A percentile compares a stretch with the other conserved stretches of the same genome.
phyloP scores from a whole-genome alignment of 2,329 filamentous ascomycete species.

The Aspergillus tanneri region DNA sequence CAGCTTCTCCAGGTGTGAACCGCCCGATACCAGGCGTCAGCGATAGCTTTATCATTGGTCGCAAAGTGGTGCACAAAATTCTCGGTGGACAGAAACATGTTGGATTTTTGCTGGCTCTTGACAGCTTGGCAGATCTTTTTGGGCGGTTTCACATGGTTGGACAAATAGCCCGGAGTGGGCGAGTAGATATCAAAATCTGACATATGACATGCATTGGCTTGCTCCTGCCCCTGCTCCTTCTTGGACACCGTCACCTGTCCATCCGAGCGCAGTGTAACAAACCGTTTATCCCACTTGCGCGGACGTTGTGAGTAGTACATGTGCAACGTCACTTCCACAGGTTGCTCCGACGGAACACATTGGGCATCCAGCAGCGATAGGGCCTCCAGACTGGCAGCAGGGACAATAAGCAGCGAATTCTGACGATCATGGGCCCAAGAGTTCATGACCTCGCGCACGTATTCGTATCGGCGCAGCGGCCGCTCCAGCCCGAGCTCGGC shows the following conservation, averaged over 20 bases:
- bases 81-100: conserved; percentile 75
- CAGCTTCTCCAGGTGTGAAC: conserved; percentile 86
- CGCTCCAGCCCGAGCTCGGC: conserved; percentile 74
- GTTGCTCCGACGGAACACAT: conserved; percentile 63
- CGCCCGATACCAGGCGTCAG: conserved; percentile 66
- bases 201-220: conserved; percentile 72
- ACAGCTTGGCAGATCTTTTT: conserved; percentile 84
- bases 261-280: conserved; percentile 68
- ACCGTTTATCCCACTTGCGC: conserved; percentile 86
- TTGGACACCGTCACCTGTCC: conserved; percentile 74
- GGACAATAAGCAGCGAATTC: conserved; percentile 69
- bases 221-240: conserved; percentile 68
- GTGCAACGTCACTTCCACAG: conserved; percentile 65
- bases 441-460: conserved; percentile 82
- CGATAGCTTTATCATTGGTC: conserved; percentile 67
- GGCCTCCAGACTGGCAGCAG: conserved; percentile 54
- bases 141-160: conserved; percentile 74
- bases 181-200: conserved; percentile 91
- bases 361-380: conserved; percentile 57
- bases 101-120: conserved; percentile 87
- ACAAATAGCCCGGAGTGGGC: conserved; percentile 65
- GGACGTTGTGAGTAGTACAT: conserved; percentile 78
- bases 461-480: conserved; percentile 80
- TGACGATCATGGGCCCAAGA: conserved; percentile 84
- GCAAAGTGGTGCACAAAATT: conserved; percentile 93